These are phyloP conservation scores for Phellopilus nigrolimitatus DNA, from an alignment of 1,284 basidiomycete species.

Conservation along the genomic window DNA sequence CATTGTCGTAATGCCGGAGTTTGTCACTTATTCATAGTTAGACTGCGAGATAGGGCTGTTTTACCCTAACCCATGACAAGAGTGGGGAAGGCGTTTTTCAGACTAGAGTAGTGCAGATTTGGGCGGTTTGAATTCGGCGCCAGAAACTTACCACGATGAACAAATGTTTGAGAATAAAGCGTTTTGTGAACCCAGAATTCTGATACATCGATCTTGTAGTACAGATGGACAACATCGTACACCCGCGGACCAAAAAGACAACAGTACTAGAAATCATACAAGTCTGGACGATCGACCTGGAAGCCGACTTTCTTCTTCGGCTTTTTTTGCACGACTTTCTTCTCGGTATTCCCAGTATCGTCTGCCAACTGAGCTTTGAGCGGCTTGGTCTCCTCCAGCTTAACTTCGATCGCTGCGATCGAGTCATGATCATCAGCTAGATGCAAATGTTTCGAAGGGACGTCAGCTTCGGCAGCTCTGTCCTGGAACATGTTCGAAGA, in stretches of 20 bases:
- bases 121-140: no score
- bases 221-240: not conserved
- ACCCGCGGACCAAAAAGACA: not conserved
- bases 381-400: not conserved
- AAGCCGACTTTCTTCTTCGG: slow-evolving; percentile 68
- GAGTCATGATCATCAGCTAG: not conserved
- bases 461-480: slow-evolving; percentile 17
- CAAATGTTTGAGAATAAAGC: no score
- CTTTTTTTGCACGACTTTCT: slow-evolving; percentile 35
- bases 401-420: slow-evolving; percentile 3
- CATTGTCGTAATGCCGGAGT: no score
- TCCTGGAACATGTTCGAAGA: slow-evolving; percentile 27
- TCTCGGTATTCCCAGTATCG: not conserved
- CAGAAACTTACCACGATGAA: no score
- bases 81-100: no score
- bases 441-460: slow-evolving; percentile 6
- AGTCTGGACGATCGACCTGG: slow-evolving; percentile 59
- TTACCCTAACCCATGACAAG: no score
- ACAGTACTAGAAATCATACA: slow-evolving; percentile 48
- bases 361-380: not conserved
- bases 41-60: no score
- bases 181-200: no score
- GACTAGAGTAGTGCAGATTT: no score
- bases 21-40: no score
- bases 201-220: no score